These are phyloP conservation scores for Boletellus deceptivus DNA, from an alignment of 1,284 basidiomycete genomes.

Conservation along the genomic window DNA sequence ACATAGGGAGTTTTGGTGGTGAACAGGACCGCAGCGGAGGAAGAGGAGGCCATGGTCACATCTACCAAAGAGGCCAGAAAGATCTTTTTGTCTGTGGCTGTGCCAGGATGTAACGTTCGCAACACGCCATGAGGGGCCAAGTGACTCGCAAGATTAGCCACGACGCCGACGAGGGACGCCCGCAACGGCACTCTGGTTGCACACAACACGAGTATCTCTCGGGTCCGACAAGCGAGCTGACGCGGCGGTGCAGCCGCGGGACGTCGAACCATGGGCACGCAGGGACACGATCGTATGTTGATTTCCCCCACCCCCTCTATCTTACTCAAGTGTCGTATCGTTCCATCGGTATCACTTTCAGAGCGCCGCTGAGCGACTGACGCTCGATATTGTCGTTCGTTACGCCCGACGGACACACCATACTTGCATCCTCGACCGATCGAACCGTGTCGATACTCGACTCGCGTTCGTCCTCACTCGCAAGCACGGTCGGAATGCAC, in stretches of 20 bases:
- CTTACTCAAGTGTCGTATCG: background rate
- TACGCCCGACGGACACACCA: constrained; percentile 41
- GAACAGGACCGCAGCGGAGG: constrained; percentile 63
- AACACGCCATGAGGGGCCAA: too few species aligned
- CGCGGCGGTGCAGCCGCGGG: constrained; percentile 72
- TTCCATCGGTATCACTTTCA: constrained; percentile 25
- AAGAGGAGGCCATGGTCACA: constrained; percentile 1
- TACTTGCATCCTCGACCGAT: constrained; percentile 65
- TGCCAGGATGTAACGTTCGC: too few species aligned
- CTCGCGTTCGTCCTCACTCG: constrained; percentile 47
- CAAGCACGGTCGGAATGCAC: too few species aligned
- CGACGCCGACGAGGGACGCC: constrained; percentile 35
- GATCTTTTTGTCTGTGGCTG: too few species aligned
- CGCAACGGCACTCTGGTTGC: constrained; percentile 64
- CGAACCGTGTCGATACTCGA: constrained; percentile 68
- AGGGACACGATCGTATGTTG: constrained; percentile 50
- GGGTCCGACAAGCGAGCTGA: constrained; percentile 48
- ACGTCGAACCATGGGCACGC: constrained; percentile 66
- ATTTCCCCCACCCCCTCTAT: background rate
- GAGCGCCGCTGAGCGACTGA: constrained; percentile 68
- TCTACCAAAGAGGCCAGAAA: too few species aligned
- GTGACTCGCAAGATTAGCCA: too few species aligned
- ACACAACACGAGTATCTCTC: constrained; percentile 66
- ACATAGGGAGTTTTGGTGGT: constrained; percentile 78
- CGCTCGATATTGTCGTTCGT: constrained; percentile 58